Percentiles rank a stretch among this genome's conserved stretches.
These are phyloP conservation scores for Teratosphaeria zuluensis DNA, from an alignment of 2,329 filamentous ascomycete species.

Conservation along the genomic window DNA sequence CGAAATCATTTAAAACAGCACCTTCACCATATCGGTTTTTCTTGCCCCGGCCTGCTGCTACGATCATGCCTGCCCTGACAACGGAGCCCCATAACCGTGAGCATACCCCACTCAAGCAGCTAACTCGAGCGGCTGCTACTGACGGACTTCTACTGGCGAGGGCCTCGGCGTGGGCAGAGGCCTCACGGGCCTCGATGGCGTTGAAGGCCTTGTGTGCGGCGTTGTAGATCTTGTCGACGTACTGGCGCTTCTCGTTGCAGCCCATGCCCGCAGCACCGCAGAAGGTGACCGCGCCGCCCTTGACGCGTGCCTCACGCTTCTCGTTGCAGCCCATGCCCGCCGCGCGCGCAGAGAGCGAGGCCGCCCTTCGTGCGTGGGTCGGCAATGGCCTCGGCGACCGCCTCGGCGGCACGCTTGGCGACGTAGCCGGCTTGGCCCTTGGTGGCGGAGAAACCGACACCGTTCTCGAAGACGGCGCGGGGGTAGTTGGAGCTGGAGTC, in stretches of 20 bases:
- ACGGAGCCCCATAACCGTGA: too few species aligned
- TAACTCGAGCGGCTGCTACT: too few species aligned
- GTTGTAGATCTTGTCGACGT: conserved; percentile 10
- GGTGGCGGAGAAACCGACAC: conserved; percentile 28
- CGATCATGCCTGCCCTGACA: too few species aligned
- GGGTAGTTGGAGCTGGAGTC: not conserved
- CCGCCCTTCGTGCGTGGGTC: conserved; percentile 4
- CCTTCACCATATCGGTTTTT: too few species aligned
- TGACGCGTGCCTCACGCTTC: not conserved
- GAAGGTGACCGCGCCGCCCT: conserved; percentile 1
- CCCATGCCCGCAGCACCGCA: conserved; percentile 6
- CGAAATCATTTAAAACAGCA: too few species aligned
- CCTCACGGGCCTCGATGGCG: conserved; percentile 5
- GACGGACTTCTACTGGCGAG: not conserved
- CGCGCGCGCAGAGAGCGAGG: conserved; percentile 1
- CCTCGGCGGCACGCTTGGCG: conserved; percentile 30
- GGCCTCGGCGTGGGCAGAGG: conserved; percentile 6
- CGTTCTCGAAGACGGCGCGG: conserved; percentile 1
- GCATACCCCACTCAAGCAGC: too few species aligned
- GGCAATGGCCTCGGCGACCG: conserved; percentile 22
- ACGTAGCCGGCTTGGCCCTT: conserved; percentile 37
- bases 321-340: not conserved
- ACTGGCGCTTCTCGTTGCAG: conserved; percentile 3
- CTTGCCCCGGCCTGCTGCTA: too few species aligned
- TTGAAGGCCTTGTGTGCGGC: conserved; percentile 4